Conservation (phyloP, 1,139 yeast genomes). For the Pichia sp. region DNA sequence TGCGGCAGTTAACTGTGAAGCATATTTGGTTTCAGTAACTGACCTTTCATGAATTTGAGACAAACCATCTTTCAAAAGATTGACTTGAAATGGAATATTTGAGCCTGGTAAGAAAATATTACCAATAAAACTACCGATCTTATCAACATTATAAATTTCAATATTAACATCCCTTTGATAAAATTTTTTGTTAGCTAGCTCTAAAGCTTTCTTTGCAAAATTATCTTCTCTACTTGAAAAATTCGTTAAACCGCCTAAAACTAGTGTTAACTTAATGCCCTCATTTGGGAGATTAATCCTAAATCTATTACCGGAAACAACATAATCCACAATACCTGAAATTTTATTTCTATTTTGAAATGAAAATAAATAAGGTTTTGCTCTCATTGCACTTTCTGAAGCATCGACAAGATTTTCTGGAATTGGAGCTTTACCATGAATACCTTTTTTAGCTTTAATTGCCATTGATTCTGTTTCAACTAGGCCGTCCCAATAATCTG, state of each 20-base stretch:
- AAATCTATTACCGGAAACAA: slow-evolving; percentile 62
- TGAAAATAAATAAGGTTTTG: slow-evolving; percentile 67
- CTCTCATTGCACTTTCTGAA: slow-evolving; percentile 64
- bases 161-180: slow-evolving; percentile 71
- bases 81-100: slow-evolving; percentile 53
- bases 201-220: slow-evolving; percentile 47
- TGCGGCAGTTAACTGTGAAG: slow-evolving; percentile 49
- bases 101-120: slow-evolving; percentile 51
- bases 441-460: slow-evolving; percentile 51
- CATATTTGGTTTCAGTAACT: slow-evolving; percentile 51
- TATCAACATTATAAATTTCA: slow-evolving; percentile 65
- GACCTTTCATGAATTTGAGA: slow-evolving; percentile 64
- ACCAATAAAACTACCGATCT: slow-evolving; percentile 78
- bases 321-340: slow-evolving; percentile 65
- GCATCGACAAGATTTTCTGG: slow-evolving; percentile 71
- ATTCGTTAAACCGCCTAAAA: slow-evolving; percentile 68
- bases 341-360: slow-evolving; percentile 62
- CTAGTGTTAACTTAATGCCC: slow-evolving; percentile 61
- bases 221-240: slow-evolving; percentile 36
- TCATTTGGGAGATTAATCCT: slow-evolving; percentile 66
- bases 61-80: slow-evolving; percentile 59
- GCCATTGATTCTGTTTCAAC: slow-evolving; percentile 66
- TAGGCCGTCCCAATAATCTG: slow-evolving; percentile 72
- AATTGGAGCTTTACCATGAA: slow-evolving; percentile 53
- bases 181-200: slow-evolving; percentile 47